A percentile compares a stretch with the other conserved stretches of the same genome.
Evolutionary conservation across 2,329 filamentous ascomycete species (phyloP).

Genomic region (Epichloe brachyelytri): DNA sequence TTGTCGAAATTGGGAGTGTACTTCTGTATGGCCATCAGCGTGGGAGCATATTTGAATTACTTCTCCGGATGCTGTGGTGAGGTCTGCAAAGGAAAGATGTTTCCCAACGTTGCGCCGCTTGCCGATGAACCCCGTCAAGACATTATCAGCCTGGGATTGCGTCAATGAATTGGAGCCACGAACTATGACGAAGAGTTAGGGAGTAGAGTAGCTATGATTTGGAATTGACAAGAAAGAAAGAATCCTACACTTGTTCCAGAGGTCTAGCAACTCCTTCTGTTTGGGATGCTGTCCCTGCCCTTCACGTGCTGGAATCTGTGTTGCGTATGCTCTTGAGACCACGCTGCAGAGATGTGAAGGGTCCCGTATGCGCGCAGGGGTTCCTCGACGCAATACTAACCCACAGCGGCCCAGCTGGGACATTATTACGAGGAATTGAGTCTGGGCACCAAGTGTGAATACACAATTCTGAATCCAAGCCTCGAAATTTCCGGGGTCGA

Average conservation of each 20-base stretch:
- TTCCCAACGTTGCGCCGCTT: slow-evolving; percentile 54
- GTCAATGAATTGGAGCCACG: slow-evolving; percentile 13
- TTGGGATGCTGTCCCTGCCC: slow-evolving; percentile 6
- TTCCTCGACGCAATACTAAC: slow-evolving; percentile 10
- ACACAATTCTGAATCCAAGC: background rate
- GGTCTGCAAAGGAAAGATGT: slow-evolving; percentile 56
- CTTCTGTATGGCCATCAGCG: slow-evolving; percentile 20
- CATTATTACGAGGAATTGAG: slow-evolving; percentile 11
- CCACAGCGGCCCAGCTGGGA: slow-evolving; percentile 14
- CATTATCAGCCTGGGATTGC: slow-evolving; percentile 8
- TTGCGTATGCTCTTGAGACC: slow-evolving; percentile 4
- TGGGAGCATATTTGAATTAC: slow-evolving; percentile 34
- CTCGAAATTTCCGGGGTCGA: background rate
- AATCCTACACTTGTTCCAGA: slow-evolving; percentile 20
- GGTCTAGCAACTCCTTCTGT: slow-evolving; percentile 13
- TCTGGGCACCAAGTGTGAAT: background rate
- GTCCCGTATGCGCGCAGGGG: background rate
- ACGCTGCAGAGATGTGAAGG: slow-evolving; percentile 7
- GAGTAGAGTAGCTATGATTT: background rate
- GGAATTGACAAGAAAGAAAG: too few relatives aligned
- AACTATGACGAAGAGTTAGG: slow-evolving; percentile 11
- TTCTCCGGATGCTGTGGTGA: slow-evolving; percentile 25
- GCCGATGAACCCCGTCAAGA: slow-evolving; percentile 51
- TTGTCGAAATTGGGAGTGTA: slow-evolving; percentile 30
- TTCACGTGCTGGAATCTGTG: background rate